Evolutionary conservation across 2,329 filamentous ascomycete species (phyloP).

Genomic region (Colletotrichum cereale): DNA sequence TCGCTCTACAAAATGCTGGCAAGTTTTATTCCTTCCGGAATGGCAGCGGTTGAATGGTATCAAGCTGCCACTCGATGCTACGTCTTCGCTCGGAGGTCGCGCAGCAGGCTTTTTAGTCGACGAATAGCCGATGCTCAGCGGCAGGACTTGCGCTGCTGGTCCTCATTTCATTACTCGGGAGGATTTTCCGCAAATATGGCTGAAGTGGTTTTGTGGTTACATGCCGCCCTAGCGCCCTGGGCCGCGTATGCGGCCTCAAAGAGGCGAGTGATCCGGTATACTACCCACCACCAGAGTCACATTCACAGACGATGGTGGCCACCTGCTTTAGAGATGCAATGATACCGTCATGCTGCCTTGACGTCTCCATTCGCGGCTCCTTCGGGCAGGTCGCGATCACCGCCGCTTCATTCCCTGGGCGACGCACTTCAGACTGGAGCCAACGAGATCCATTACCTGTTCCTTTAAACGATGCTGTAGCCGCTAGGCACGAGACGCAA

Average conservation of each 20-base stretch:
- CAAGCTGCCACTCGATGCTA: not conserved
- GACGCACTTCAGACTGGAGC: not conserved
- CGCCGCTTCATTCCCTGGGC: slow-evolving; percentile 2
- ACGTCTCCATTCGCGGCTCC: not conserved
- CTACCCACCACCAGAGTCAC: slow-evolving; percentile 20
- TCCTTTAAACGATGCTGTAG: not conserved
- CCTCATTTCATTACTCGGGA: not conserved
- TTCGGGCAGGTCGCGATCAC: slow-evolving; percentile 18
- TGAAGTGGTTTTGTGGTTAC: slow-evolving; percentile 33
- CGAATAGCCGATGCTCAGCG: not conserved
- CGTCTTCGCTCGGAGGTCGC: slow-evolving; percentile 6
- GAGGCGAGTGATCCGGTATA: slow-evolving; percentile 29
- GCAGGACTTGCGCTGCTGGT: slow-evolving; percentile 1
- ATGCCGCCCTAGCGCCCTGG: slow-evolving; percentile 35
- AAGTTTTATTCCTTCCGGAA: not conserved
- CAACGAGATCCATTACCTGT: not conserved
- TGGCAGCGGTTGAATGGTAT: not conserved
- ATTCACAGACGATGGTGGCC: not conserved
- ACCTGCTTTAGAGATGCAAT: not conserved
- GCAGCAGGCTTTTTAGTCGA: slow-evolving; percentile 12
- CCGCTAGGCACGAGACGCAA: not conserved
- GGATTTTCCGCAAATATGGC: slow-evolving; percentile 14
- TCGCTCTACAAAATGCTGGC: not conserved
- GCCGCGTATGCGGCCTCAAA: slow-evolving; percentile 26
- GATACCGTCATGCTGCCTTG: slow-evolving; percentile 6